These are phyloP conservation scores for Kwoniella dendrophila DNA, from an alignment of 768 basidiomycete genomes.

Conservation along the genomic window DNA sequence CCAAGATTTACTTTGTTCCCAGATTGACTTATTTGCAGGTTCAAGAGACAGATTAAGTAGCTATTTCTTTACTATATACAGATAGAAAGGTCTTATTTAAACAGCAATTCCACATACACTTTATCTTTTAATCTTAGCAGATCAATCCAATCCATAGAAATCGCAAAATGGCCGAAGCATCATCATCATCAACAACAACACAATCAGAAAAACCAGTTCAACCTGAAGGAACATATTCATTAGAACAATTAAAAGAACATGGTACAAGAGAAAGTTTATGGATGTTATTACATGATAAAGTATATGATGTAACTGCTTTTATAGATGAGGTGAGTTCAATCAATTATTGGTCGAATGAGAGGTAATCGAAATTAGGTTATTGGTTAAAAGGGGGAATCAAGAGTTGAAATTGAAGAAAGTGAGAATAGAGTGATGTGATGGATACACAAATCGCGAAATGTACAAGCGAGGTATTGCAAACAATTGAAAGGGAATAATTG, in stretches of 20 bases:
- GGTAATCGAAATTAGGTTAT: too few species aligned
- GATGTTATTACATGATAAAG: constrained; percentile 82
- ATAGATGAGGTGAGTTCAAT: constrained; percentile 77
- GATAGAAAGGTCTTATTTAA: too few species aligned
- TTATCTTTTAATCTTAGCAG: too few species aligned
- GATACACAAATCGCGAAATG: too few species aligned
- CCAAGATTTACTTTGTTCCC: neutral
- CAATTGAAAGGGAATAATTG: too few species aligned
- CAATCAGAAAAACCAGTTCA: neutral
- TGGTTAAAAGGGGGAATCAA: neutral
- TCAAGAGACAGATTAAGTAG: too few species aligned
- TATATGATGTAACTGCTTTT: constrained; percentile 92
- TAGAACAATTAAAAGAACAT: constrained; percentile 77
- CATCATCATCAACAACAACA: neutral
- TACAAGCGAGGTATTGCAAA: too few species aligned
- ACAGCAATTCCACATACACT: too few species aligned
- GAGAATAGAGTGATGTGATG: too few species aligned
- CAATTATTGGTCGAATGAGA: neutral
- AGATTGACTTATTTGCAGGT: too few species aligned
- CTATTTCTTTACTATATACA: too few species aligned
- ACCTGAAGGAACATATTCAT: constrained; percentile 47
- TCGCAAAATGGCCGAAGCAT: constrained; percentile 1
- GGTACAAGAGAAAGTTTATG: constrained; percentile 74
- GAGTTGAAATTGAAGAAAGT: neutral
- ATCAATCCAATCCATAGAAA: neutral